Conservation (phyloP, 2,329 filamentous ascomycete genomes). For the Myriosclerotinia curreyana region DNA sequence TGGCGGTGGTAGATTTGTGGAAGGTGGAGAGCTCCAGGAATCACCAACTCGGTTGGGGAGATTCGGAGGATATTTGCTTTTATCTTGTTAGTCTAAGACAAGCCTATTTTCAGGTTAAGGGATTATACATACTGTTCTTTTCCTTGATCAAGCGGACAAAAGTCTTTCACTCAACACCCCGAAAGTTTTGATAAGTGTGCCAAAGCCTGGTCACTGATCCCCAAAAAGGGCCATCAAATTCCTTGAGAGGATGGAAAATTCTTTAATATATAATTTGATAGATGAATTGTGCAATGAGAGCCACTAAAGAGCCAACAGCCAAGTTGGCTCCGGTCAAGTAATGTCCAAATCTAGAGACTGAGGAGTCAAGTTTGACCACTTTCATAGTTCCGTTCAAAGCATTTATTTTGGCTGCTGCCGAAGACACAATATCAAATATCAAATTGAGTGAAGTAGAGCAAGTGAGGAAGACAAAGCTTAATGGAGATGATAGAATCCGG, state of each 20-base stretch:
- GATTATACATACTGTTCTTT: conserved; percentile 45
- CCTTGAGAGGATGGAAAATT: conserved; percentile 51
- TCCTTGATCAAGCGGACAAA: conserved; percentile 45
- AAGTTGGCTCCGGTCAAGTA: conserved; percentile 1
- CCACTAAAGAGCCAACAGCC: background rate
- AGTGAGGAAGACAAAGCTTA: background rate
- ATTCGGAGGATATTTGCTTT: conserved; percentile 52
- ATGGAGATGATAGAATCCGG: conserved; percentile 1
- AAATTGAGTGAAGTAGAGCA: background rate
- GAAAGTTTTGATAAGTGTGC: conserved; percentile 51
- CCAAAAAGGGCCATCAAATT: conserved; percentile 55
- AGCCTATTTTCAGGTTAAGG: background rate
- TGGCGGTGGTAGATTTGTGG: conserved; percentile 55
- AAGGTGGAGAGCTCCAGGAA: conserved; percentile 52
- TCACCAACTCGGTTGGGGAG: conserved; percentile 51
- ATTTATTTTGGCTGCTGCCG: background rate
- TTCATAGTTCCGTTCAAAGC: background rate
- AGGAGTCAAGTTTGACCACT: background rate
- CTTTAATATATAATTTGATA: conserved; percentile 48
- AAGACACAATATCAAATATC: background rate
- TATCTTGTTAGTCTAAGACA: background rate
- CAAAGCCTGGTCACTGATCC: conserved; percentile 51
- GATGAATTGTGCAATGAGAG: conserved; percentile 14
- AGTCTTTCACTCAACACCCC: conserved; percentile 47
- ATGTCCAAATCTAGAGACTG: background rate